phyloP scores from a whole-genome alignment of 805 yeast genomes.

The Lipomyces chichibuensis region DNA sequence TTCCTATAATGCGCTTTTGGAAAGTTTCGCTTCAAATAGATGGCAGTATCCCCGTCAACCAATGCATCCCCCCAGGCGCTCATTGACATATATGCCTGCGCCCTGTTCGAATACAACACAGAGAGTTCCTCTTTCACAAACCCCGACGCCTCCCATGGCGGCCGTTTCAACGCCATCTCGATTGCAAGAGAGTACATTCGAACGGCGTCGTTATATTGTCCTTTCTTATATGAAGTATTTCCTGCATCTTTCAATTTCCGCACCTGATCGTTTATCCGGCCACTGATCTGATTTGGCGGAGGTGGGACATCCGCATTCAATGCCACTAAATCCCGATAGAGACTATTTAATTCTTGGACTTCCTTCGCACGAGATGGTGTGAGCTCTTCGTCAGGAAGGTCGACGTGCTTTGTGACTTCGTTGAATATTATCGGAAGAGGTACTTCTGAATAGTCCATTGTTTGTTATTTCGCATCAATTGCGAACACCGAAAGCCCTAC shows the following conservation, averaged over 20 bases:
- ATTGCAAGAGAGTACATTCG: conserved; percentile 46
- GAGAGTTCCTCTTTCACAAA: conserved; percentile 45
- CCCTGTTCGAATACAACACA: conserved; percentile 43
- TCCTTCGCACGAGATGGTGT: conserved; percentile 36
- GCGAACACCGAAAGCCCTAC: neutral
- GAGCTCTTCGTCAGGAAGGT: conserved; percentile 9
- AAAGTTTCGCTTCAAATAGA: conserved; percentile 42
- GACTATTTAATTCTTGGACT: conserved; percentile 41
- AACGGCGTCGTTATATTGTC: conserved; percentile 44
- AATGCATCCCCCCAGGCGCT: conserved; percentile 46
- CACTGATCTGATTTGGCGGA: conserved; percentile 41
- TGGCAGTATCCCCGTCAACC: conserved; percentile 45
- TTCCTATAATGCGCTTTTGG: conserved; percentile 44
- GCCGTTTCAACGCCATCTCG: conserved; percentile 47
- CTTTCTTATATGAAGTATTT: conserved; percentile 38
- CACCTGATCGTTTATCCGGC: conserved; percentile 42
- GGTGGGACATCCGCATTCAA: conserved; percentile 46
- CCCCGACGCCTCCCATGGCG: conserved; percentile 47
- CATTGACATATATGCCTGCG: conserved; percentile 47
- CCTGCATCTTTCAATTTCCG: conserved; percentile 45
- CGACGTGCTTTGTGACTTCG: conserved; percentile 31
- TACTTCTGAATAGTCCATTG: neutral
- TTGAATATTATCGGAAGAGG: conserved; percentile 12
- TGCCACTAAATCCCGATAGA: conserved; percentile 41
- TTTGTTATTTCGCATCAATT: neutral